These are phyloP conservation scores for Endogone sp. DNA, from an alignment of 192 early-diverging fungal genomes.

Conservation along the genomic window DNA sequence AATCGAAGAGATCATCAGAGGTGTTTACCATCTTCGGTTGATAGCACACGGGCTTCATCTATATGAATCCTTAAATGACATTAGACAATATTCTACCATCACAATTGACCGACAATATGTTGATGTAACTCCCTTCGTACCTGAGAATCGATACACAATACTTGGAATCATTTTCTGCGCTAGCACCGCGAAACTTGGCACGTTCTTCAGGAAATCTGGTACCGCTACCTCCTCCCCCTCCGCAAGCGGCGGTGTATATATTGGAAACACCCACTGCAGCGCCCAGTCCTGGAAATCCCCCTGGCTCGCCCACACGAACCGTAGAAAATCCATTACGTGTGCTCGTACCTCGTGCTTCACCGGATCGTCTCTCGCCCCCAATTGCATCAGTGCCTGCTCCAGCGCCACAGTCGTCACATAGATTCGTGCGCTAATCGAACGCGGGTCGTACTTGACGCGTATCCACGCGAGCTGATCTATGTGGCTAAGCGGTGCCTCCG, in stretches of 20 bases:
- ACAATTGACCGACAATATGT: background rate
- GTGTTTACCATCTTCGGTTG: background rate
- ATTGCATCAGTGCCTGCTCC: too few relatives aligned
- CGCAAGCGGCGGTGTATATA: background rate
- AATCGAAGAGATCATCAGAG: background rate
- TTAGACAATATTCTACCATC: background rate
- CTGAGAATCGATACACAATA: background rate
- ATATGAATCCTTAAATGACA: too few relatives aligned
- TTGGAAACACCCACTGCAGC: background rate
- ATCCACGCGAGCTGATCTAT: too few relatives aligned
- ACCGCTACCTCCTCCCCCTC: background rate
- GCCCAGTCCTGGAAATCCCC: too few relatives aligned
- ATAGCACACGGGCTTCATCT: background rate
- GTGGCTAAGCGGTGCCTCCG: too few relatives aligned
- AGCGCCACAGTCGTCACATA: too few relatives aligned
- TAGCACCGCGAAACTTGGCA: background rate
- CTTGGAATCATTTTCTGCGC: background rate
- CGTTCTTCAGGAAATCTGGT: background rate
- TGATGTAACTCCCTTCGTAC: background rate
- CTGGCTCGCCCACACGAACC: too few relatives aligned
- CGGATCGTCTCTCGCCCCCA: too few relatives aligned
- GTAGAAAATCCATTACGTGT: too few relatives aligned
- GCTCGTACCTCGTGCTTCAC: too few relatives aligned
- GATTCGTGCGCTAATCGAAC: too few relatives aligned
- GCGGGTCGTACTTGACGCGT: too few relatives aligned